phyloP scores from a whole-genome alignment of 1,139 yeast species.

The Pichia cactophila region DNA sequence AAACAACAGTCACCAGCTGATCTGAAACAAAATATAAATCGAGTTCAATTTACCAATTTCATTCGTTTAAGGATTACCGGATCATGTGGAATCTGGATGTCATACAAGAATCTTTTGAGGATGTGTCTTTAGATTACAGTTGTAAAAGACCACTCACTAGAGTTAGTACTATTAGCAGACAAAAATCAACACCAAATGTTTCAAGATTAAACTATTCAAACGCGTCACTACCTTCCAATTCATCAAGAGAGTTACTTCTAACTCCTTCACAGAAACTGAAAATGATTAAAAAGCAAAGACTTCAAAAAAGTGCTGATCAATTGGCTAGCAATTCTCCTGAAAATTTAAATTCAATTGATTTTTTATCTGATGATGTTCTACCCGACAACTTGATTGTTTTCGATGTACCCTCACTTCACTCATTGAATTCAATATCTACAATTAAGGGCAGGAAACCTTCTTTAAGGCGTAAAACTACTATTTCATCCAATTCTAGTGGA shows the following conservation, averaged over 20 bases:
- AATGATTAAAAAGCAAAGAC: conserved; percentile 28
- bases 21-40: neutral
- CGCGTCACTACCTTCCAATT: conserved; percentile 4
- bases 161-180: conserved; percentile 4
- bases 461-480: conserved; percentile 9
- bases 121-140: conserved; percentile 18
- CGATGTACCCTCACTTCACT: conserved; percentile 59
- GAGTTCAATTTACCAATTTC: neutral
- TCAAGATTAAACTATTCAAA: conserved; percentile 3
- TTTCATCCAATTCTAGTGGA: conserved; percentile 7
- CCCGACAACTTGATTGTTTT: conserved; percentile 47
- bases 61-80: neutral
- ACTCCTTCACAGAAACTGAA: conserved; percentile 38
- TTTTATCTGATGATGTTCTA: conserved; percentile 41
- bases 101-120: conserved; percentile 28
- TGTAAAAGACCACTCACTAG: conserved; percentile 4
- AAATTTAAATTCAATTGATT: conserved; percentile 17
- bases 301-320: conserved; percentile 7
- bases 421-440: conserved; percentile 30
- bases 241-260: conserved; percentile 20
- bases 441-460: conserved; percentile 15
- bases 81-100: conserved; percentile 17
- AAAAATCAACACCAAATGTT: neutral
- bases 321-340: conserved; percentile 11
- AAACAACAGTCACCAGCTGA: neutral